Evolutionary conservation across 1,284 basidiomycete species (phyloP).

Genomic region (Anthracocystis panici-leucophaei): DNA sequence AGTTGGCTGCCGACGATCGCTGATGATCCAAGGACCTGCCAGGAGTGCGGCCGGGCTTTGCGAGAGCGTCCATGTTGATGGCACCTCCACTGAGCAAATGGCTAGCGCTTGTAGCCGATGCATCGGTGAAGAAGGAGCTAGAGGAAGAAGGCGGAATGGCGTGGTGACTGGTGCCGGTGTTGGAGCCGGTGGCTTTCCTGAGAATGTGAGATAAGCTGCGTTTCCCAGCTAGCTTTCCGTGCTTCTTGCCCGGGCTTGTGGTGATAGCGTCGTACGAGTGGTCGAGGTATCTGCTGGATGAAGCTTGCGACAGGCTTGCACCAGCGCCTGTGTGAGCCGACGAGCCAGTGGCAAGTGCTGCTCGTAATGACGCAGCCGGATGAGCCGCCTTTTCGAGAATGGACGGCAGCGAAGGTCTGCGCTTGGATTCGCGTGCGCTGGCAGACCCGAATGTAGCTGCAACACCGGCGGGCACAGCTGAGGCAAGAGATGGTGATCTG

Average conservation of each 20-base stretch:
- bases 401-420: conserved; percentile 58
- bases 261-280: conserved; percentile 23
- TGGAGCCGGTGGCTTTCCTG: conserved; percentile 47
- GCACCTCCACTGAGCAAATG: conserved; percentile 13
- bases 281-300: conserved; percentile 17
- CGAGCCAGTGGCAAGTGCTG: conserved; percentile 43
- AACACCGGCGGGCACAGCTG: conserved; percentile 1
- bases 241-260: conserved; percentile 38
- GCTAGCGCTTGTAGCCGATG: conserved; percentile 15
- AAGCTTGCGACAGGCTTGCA: conserved; percentile 23
- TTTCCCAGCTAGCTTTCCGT: conserved; percentile 41
- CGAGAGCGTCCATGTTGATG: conserved; percentile 38
- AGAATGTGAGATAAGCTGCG: conserved; percentile 58
- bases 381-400: conserved; percentile 62
- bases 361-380: conserved; percentile 59
- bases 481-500: conserved; percentile 20
- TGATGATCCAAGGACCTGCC: conserved; percentile 37
- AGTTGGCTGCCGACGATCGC: conserved; percentile 19
- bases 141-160: conserved; percentile 18
- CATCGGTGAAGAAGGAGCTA: conserved; percentile 25
- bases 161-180: conserved; percentile 3
- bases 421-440: conserved; percentile 37
- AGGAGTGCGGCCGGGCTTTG: conserved; percentile 31
- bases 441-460: conserved; percentile 4
- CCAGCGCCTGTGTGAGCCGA: conserved; percentile 14